These are phyloP conservation scores for Butyriboletus loyo DNA, from an alignment of 768 basidiomycete genomes.

Conservation along the genomic window DNA sequence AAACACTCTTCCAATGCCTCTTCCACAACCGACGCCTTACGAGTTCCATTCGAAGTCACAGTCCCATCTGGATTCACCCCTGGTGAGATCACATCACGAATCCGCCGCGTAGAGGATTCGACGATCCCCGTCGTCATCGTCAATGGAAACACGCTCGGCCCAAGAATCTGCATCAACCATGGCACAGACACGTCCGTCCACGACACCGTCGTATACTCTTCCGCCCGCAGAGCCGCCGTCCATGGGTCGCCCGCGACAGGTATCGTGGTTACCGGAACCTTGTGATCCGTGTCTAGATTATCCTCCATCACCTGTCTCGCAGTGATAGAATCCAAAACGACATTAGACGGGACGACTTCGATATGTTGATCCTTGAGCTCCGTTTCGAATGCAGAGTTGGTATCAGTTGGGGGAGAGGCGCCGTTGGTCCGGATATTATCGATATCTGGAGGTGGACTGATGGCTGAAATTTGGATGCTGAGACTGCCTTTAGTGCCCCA, in stretches of 20 bases:
- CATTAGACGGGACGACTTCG: constrained; percentile 22
- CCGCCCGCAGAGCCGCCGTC: constrained; percentile 21
- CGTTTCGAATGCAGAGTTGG: constrained; percentile 33
- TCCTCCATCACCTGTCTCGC: constrained; percentile 31
- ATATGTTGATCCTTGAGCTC: constrained; percentile 36
- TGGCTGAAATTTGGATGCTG: constrained; percentile 21
- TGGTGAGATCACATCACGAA: constrained; percentile 46
- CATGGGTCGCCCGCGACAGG: constrained; percentile 24
- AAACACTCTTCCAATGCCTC: constrained; percentile 40
- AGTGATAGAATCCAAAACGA: constrained; percentile 28
- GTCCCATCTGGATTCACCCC: constrained; percentile 5
- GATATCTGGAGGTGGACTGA: neutral
- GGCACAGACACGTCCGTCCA: constrained; percentile 27
- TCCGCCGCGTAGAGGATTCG: constrained; percentile 58
- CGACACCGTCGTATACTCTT: constrained; percentile 26
- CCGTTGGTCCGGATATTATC: neutral
- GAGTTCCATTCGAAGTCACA: neutral
- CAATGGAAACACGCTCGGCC: constrained; percentile 52
- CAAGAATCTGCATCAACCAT: constrained; percentile 43
- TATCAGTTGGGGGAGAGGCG: neutral
- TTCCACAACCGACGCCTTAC: constrained; percentile 35
- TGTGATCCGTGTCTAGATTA: constrained; percentile 21
- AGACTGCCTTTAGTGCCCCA: constrained; percentile 45
- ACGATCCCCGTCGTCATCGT: constrained; percentile 62
- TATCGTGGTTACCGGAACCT: constrained; percentile 14